A percentile compares a stretch with the other conserved stretches of the same genome.
Conservation (phyloP, 768 basidiomycete species). For the Boletus rufocinnamomeus region DNA sequence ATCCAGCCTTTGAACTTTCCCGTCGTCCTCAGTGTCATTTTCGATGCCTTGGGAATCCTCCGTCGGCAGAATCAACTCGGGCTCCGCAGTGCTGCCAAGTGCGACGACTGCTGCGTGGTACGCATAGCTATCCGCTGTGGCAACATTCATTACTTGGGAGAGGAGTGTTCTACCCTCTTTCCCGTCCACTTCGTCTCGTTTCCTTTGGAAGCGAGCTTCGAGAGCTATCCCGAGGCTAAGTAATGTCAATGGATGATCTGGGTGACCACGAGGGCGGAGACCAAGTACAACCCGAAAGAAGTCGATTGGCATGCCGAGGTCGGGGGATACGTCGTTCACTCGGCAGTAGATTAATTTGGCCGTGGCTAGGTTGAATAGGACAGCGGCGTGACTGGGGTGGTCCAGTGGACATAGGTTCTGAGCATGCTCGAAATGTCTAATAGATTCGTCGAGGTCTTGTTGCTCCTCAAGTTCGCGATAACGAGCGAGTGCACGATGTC, state of each 20-base stretch:
- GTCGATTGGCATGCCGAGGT: background rate
- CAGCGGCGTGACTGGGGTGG: background rate
- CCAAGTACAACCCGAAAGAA: background rate
- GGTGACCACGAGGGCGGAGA: background rate
- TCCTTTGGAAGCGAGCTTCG: background rate
- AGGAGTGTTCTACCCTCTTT: background rate
- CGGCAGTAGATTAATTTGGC: background rate
- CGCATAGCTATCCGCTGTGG: background rate
- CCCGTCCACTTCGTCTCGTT: background rate
- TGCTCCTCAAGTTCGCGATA: background rate
- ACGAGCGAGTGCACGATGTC: background rate
- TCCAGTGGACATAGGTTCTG: background rate
- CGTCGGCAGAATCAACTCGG: background rate
- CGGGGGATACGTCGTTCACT: background rate
- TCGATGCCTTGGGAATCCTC: background rate
- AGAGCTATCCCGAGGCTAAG: background rate
- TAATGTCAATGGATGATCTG: background rate
- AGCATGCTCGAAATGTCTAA: background rate
- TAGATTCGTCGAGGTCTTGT: background rate
- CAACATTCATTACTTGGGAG: background rate
- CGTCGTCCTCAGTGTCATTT: background rate
- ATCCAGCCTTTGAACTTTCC: background rate
- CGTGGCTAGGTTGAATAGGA: background rate
- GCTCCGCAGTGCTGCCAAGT: background rate
- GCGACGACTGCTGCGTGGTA: background rate